Evolutionary conservation across 306 rosid species (phyloP).

Genomic region (Chamaecrista fasciculata): DNA sequence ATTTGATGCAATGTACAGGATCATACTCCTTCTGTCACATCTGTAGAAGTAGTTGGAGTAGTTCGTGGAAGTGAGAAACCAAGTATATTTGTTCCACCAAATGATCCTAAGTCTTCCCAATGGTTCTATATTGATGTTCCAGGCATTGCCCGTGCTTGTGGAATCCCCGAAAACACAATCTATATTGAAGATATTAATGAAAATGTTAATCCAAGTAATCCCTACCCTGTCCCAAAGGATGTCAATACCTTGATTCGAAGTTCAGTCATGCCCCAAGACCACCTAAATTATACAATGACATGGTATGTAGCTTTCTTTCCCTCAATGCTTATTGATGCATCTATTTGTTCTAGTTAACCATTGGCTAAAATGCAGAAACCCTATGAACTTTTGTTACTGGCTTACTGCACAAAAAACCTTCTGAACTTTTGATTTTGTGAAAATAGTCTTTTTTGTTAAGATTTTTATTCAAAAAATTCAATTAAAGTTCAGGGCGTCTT

Average conservation of each 20-base stretch:
- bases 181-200: slow-evolving; percentile 72
- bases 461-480: too few relatives aligned
- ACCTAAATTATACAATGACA: slow-evolving; percentile 83
- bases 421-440: too few relatives aligned
- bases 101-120: slow-evolving; percentile 72
- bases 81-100: slow-evolving; percentile 91
- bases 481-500: too few relatives aligned
- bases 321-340: not conserved
- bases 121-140: slow-evolving; percentile 98
- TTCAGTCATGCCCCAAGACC: slow-evolving; percentile 94
- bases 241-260: slow-evolving; percentile 68
- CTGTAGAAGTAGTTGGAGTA: slow-evolving; percentile 66
- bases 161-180: slow-evolving; percentile 69
- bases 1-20: slow-evolving; percentile 50
- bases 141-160: slow-evolving; percentile 60
- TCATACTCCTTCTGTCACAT: slow-evolving; percentile 41
- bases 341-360: slow-evolving; percentile 2
- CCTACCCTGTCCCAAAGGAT: slow-evolving; percentile 89
- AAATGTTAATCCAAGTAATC: slow-evolving; percentile 75
- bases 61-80: slow-evolving; percentile 94
- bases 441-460: too few relatives aligned
- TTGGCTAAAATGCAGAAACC: too few relatives aligned
- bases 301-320: slow-evolving; percentile 50
- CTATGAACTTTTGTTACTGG: too few relatives aligned
- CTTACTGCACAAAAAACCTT: too few relatives aligned